Conservation (phyloP, 2,329 filamentous ascomycete genomes). For the Acephala macrosclerotiorum region DNA sequence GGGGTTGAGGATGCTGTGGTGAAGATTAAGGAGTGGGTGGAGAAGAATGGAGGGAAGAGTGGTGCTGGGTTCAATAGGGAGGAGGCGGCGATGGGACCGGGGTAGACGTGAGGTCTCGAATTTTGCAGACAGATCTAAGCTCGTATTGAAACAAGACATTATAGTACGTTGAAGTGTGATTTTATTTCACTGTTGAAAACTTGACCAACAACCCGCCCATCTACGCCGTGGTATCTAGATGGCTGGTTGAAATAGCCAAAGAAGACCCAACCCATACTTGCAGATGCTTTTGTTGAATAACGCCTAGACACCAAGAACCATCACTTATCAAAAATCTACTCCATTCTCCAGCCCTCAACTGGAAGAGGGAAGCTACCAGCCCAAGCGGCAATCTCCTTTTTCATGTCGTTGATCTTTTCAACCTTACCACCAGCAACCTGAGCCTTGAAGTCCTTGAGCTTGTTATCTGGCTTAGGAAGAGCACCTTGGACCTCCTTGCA, state of each 20-base stretch:
- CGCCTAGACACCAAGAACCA: conserved; percentile 31
- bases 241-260: conserved; percentile 41
- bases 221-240: conserved; percentile 37
- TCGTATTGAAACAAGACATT: not conserved
- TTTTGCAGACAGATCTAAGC: not conserved
- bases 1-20: conserved; percentile 65
- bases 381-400: conserved; percentile 90
- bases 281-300: conserved; percentile 31
- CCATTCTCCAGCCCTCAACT: conserved; percentile 71
- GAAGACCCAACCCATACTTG: conserved; percentile 27
- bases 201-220: not conserved
- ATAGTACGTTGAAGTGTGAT: conserved; percentile 8
- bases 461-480: conserved; percentile 97
- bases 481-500: conserved; percentile 85
- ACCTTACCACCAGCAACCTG: conserved; percentile 84
- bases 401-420: conserved; percentile 81
- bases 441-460: conserved; percentile 99
- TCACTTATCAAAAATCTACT: conserved; percentile 27
- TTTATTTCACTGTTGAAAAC: not conserved
- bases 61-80: not conserved
- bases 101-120: not conserved
- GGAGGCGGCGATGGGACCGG: not conserved
- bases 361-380: conserved; percentile 91
- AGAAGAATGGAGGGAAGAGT: conserved; percentile 29
- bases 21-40: conserved; percentile 44